Evolutionary conservation across 352 stramenopile genomes (phyloP), one percentile per base, ranked within the genome.

Genomic region (Porosira glacialis): DNA sequence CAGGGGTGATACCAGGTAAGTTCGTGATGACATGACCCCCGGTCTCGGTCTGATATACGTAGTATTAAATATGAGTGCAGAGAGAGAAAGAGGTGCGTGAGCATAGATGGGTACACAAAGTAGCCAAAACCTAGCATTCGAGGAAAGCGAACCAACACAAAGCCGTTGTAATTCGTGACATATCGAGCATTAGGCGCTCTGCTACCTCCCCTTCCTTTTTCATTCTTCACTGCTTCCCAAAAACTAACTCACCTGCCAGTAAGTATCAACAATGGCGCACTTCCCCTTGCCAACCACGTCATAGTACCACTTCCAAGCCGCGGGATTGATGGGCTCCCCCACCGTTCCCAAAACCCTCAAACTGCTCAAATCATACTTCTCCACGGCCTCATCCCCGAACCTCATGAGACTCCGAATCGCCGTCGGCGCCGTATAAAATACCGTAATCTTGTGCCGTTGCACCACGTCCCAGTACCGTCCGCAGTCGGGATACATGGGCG

Each of bases 251-350:
- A 76, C 83, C 64, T 98, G 95, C 95, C 95, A 98, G 80, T 97
- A 98, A 31, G 95, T 98, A 77, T 97, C 94, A 13, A 96, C 91
- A 31, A 98, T 90, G 63, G 93, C 92, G 82, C 93, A 97, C 61
- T 91, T 66, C n/a, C 60, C 63, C 13, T 90, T 85, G 21, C 90
- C 88, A 30, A 97, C 88, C 33, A 95, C 81, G 66, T 96, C 87
- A 67, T 96, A 97, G 77, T 98, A 98, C 96, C 95, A 97, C 21
- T 88, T 86, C 94, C 94, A 98, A 24, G 96, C 91, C 78, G 97
- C 95, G 0, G 95, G 96, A 82, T 99, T 99, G 82, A 99, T 99
- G 3, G 96, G 96, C 83, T 99, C 96, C 27, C 96, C 96, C 19
- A 99, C 96, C 51, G 93, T 97, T 17, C 96, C 96, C 10, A 99